Percentiles rank a stretch among this genome's conserved stretches.
phyloP scores from a whole-genome alignment of 352 stramenopile genomes.

The Globisporangium yorkense region DNA sequence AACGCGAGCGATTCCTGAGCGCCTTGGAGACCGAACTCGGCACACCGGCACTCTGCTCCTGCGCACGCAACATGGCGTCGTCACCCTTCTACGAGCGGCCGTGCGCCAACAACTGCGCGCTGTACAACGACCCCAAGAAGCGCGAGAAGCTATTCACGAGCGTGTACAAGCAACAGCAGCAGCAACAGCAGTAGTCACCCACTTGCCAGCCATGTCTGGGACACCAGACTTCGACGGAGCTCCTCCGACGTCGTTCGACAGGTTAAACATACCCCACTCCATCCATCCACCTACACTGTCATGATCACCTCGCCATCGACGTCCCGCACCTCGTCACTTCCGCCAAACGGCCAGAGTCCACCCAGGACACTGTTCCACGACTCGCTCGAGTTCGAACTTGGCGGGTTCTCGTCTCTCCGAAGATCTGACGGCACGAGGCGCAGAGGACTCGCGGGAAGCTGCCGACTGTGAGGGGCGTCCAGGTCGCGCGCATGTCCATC shows the following conservation, averaged over 20 bases:
- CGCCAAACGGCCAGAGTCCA: conserved; percentile 35
- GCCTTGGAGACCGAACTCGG: conserved; percentile 43
- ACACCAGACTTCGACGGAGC: too few species aligned
- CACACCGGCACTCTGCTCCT: conserved; percentile 54
- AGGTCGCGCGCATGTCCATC: background rate
- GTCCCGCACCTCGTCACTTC: conserved; percentile 25
- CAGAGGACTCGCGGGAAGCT: conserved; percentile 5
- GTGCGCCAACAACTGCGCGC: conserved; percentile 67
- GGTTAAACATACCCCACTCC: background rate
- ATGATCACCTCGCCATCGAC: conserved; percentile 76
- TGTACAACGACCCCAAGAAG: conserved; percentile 61
- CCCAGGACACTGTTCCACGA: conserved; percentile 48
- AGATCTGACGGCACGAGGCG: conserved; percentile 1
- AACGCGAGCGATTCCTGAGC: conserved; percentile 38
- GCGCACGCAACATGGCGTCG: conserved; percentile 17
- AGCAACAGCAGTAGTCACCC: background rate
- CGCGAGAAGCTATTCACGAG: conserved; percentile 42
- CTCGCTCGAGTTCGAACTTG: conserved; percentile 4
- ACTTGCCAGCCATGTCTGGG: background rate
- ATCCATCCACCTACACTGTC: conserved; percentile 48
- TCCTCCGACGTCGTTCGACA: too few species aligned
- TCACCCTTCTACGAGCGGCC: conserved; percentile 11
- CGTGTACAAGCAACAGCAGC: conserved; percentile 56
- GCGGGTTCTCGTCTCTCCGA: background rate
- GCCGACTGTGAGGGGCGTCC: background rate